Base-by-base conservation (phyloP, 1,284 basidiomycete genomes). In the Puccinia horiana region DNA sequence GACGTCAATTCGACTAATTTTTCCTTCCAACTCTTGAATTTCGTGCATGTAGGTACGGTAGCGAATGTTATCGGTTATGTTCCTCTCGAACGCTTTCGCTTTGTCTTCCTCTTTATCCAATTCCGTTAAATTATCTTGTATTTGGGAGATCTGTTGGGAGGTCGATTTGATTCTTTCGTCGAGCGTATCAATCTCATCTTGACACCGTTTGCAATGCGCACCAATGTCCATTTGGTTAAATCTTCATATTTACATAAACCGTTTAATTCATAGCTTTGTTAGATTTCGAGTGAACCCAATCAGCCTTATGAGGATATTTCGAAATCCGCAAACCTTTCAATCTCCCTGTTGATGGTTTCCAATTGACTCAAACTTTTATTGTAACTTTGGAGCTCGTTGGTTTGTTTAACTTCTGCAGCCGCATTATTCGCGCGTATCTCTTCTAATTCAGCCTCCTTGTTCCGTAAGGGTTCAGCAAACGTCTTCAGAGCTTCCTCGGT, bases 1-100 rank as follows among this genome's bases (percentile, higher is more conserved):
- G 87, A 97, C 90, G 86, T 96, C 93, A 82, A 91, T 90, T 18
- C 88, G 88, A 40, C 91, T 91, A 80, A 98, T 92, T 87, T 96
- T 90, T 20, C 89, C 89, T 85, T 94, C 90, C 14, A 93, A 91
- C 0, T 88, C 88, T 37, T 88, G 88, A 29, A 97, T 92, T 72
- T 93, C 91, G 80, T 89, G 89, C 82, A 89, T 89, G 67, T 95
- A 89, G 85, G 91, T 90, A 75, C 94, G 90, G 83, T 93, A 91
- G 12, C 93, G 91, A 65, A 96, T 88, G 86, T 98, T 99, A 86
- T 95, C 93, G 83, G 92, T 91, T 84, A 98, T 89, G 86, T 93
- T 96, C 65, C 88, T 85, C 82, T 88, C 85, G 37, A 86, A 84
- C 23, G 87, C 86, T 76, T 87, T 86, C 26, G 86, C 86, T 75